phyloP scores from a whole-genome alignment of 2,329 filamentous ascomycete species.

The Botrytis cinerea region DNA sequence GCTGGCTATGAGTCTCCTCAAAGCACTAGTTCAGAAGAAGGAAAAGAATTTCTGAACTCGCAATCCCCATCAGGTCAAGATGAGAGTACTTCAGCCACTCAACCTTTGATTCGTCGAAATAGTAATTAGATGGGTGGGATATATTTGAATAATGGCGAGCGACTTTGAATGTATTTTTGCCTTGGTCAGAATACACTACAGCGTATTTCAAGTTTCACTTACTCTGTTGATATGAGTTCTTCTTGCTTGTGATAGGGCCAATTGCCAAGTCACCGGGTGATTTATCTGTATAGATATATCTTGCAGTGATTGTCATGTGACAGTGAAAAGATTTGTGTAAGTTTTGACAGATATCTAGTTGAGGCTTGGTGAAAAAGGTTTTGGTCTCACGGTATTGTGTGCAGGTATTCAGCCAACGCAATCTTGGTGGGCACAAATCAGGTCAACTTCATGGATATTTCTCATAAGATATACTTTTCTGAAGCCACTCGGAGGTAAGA shows the following conservation, averaged over 20 bases:
- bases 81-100: background rate
- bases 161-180: background rate
- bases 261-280: no score
- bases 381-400: background rate
- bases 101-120: background rate
- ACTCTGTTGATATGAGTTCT: background rate
- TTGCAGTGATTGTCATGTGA: background rate
- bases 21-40: background rate
- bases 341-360: background rate
- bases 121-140: background rate
- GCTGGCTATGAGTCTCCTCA: background rate
- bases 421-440: background rate
- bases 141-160: background rate
- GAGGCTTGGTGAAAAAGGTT: background rate
- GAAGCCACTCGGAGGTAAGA: rapidly evolving
- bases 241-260: background rate
- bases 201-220: background rate
- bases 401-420: background rate
- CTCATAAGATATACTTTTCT: background rate
- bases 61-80: background rate
- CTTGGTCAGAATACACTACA: background rate
- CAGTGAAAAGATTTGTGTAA: no score
- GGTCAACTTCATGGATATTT: background rate
- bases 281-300: no score
- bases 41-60: background rate